Percentiles rank a stretch among this genome's conserved stretches.
Conservation (phyloP, 2,329 filamentous ascomycete species). For the Diplodia sapinea region DNA sequence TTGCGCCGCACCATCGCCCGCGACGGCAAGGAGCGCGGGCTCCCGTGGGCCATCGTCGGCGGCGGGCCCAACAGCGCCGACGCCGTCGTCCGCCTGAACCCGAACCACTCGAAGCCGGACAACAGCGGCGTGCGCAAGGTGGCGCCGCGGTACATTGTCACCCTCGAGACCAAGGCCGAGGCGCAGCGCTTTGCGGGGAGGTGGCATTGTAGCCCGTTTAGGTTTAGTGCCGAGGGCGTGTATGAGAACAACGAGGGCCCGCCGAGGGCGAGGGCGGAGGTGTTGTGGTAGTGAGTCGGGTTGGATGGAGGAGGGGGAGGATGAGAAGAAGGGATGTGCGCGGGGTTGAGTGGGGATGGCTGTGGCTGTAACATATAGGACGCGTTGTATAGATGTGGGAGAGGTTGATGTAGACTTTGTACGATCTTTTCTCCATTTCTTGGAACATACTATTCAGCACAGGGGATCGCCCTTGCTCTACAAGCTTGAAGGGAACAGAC, state of each 20-base stretch:
- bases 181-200: conserved; percentile 58
- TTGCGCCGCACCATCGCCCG: conserved; percentile 40
- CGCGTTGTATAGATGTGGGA: not conserved
- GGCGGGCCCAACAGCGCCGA: conserved; percentile 36
- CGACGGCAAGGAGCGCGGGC: conserved; percentile 44
- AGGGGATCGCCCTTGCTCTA: too few species aligned
- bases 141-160: conserved; percentile 59
- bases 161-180: conserved; percentile 61
- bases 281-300: conserved; percentile 16
- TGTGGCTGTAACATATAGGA: not conserved
- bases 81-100: conserved; percentile 33
- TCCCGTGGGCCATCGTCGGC: conserved; percentile 42
- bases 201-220: conserved; percentile 56
- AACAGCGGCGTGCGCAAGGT: conserved; percentile 44
- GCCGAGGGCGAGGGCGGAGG: conserved; percentile 16
- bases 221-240: not conserved
- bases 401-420: not conserved
- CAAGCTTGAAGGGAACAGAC: too few species aligned
- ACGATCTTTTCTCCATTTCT: too few species aligned
- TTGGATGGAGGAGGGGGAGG: not conserved
- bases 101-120: not conserved
- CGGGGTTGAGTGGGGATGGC: not conserved
- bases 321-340: too few species aligned
- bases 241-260: conserved; percentile 10
- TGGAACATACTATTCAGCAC: too few species aligned